Conservation (phyloP, 2,329 filamentous ascomycete species). For the Xylaria polymorpha region DNA sequence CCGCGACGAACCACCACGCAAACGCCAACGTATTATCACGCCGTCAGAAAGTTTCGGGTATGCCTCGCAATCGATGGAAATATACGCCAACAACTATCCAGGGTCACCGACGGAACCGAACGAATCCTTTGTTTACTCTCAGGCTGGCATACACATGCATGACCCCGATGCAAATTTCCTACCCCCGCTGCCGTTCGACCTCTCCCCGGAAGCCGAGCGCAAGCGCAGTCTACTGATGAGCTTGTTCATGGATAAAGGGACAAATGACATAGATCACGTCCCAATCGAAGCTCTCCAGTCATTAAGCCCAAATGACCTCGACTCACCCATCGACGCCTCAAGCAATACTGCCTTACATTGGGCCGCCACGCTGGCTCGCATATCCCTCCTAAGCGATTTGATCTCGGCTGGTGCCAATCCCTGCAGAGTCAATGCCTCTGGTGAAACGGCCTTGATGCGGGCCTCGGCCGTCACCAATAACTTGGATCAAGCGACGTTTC, state of each 20-base stretch:
- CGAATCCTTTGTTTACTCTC: constrained; percentile 79
- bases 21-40: constrained; percentile 74
- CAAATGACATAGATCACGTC: constrained; percentile 72
- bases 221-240: constrained; percentile 86
- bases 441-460: constrained; percentile 92
- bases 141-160: constrained; percentile 58
- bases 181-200: constrained; percentile 71
- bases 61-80: constrained; percentile 59
- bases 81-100: constrained; percentile 64
- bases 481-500: constrained; percentile 89
- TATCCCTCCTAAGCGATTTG: constrained; percentile 82
- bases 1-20: constrained; percentile 80
- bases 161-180: constrained; percentile 70
- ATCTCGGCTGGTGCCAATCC: constrained; percentile 88
- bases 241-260: constrained; percentile 80
- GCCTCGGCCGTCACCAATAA: constrained; percentile 95
- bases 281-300: constrained; percentile 81
- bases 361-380: constrained; percentile 91
- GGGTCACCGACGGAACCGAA: constrained; percentile 83
- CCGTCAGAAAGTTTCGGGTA: constrained; percentile 69
- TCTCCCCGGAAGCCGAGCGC: constrained; percentile 74
- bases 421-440: constrained; percentile 85
- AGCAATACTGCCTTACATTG: constrained; percentile 94
- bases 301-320: constrained; percentile 82
- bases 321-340: constrained; percentile 90